Evolutionary conservation across 495 filamentous ascomycete species (phyloP), one percentile per base, ranked within the genome.

Genomic region (Staphylotrichum tortipilum): DNA sequence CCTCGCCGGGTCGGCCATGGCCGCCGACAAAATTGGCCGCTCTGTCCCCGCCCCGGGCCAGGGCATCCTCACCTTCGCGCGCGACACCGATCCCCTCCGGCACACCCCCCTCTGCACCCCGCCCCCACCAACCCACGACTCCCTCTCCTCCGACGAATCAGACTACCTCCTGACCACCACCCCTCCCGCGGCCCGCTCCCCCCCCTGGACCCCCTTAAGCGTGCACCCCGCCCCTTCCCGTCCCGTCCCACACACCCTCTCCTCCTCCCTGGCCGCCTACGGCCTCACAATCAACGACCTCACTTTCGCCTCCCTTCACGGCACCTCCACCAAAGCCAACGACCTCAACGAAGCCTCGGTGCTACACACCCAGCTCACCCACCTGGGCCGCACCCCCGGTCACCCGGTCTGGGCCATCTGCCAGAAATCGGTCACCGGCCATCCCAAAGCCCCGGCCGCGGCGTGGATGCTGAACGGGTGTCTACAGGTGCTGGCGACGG

Each of bases 381-480:
- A 95, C 66, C 81, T 96, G 36, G 89, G 89, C 47, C 83, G 89
- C 24, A 77, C 81, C 65, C 89, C 89, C 74, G 89, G 90, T 55
- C 94, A 95, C 64, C 85, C 88, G 29, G 70, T 96, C 4, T 65
- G 94, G 54, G 88, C 87, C 71, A 88, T 95, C 64, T 94, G 92
- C 81, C 89, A 96, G 68, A 96, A 96, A 66, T 91, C 89, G 65
- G 78, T 96, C 17, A 94, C 89, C 19, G 89, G 89, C 56, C 89
- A 96, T 69, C 89, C 89, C 45, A 96, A 96, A 78, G 89, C 89
- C 80, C 87, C 90, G 56, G 89, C 89, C 34, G 90, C 88, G 61
- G 89, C 89, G 33, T 96, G 88, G 88, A 94, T 94, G 88, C 83
- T 95, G 72, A 96, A 96, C 69, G 90, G 89, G 47, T 85, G 84